Base-by-base conservation (phyloP, 306 rosid genomes). In the Phaseolus lunatus region DNA sequence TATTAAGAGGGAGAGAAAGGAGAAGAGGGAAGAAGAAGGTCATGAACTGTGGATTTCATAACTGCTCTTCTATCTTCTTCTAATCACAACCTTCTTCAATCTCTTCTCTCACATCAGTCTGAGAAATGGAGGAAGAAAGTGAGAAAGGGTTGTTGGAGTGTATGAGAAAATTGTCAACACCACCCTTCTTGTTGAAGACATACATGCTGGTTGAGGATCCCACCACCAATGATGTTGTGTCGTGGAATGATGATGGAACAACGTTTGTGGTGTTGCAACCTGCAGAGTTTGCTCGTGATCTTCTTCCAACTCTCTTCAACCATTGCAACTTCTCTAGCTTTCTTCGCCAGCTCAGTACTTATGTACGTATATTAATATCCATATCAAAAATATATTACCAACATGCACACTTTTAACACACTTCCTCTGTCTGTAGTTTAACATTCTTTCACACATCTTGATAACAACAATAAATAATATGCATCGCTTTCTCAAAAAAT, bases 1-100 rank as follows among this genome's bases (percentile, higher is more conserved):
- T 72, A 56, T 82, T 37, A 81, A 80, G 70, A 78, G 67, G 53
- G 80, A 63, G 78, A 35, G 39, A 73, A 67, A 61, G 65, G 33
- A 43, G 2, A 0, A 75, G 11, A 39, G 33, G 69, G 72, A 62
- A 69, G 41, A 48, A 41, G 22, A 39, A 18, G 66, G 58, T 91
- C 94, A 94, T 94, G 97, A 94, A 90, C 92, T 87, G 94, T 87
- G 97, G 96, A 87, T 83, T 94, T 94, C 94, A 90, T 94, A 90
- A 94, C 96, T 57, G 94, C 97, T 78, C 97, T 91, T 86, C 96
- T 94, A n/a, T 94, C 98, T n/a, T 93, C 80, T 93, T 91, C 89
- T 75, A 19, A 39, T 26, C 61, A 44, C 27, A 56, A 66, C 47
- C 47, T 4, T 79, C 70, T 39, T 79, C 80, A 49, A 18, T 48